Base-by-base conservation (phyloP, 345 rosid species). In the Excoecaria agallocha region DNA sequence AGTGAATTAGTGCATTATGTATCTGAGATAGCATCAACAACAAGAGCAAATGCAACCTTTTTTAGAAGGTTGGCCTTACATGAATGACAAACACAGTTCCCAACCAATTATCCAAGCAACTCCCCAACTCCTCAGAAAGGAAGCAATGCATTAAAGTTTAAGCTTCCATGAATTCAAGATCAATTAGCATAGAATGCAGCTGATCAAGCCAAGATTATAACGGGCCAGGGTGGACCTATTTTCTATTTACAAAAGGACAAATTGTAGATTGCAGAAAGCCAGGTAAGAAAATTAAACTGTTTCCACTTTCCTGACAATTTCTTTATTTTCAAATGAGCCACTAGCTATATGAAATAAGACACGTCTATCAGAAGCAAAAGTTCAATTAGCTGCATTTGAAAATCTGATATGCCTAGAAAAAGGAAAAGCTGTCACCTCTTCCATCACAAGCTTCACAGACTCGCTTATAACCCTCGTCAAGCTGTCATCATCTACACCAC, bases 401-500 rank as follows among this genome's bases (percentile, higher is more conserved):
- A 43, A 43, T 43, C 7, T 43, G 9, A 0, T 43, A 43, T 5
- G 48, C 48, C 8, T 13, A 17, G 25, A n/a, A 3, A 56, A 38
- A 10, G 43, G 24, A 68, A 64, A 49, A 60, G 9, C 62, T 61
- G 50, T 77, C 56, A 91, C 99, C 92, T 93, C 88, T 84, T 90
- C 96, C 98, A 95, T 93, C 43, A 93, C 97, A 52, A 88, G 80
- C 84, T 93, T 93, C 72, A 95, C 96, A 43, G 97, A 95, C 52
- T 93, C 91, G 50, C 93, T 83, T 16, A 95, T 88, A 71, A 93
- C 99, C 74, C 83, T 86, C 99, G 93, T 95, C 73, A 95, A 69
- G 73, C 97, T 86, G 72, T 93, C 98, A 86, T 93, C 98, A 80
- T 93, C 91, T 45, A 93, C 99, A 19, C 91, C 94, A 86, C 90